phyloP scores from a whole-genome alignment of 2,329 filamentous ascomycete species.

The Alternaria burnsii region DNA sequence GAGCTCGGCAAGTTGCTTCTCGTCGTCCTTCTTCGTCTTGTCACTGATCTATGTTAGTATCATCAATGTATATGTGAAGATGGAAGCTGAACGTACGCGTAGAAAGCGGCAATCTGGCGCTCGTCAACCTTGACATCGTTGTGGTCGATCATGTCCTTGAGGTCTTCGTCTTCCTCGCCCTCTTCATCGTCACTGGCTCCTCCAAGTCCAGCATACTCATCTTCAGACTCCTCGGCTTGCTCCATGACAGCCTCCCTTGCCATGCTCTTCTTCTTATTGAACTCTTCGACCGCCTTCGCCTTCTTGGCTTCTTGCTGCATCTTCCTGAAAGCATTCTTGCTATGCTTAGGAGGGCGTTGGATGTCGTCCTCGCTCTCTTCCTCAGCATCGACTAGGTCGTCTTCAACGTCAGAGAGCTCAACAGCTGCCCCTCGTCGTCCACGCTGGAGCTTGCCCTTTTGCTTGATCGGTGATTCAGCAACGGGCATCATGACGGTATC shows the following conservation, averaged over 20 bases:
- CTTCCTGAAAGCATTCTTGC: conserved; percentile 69
- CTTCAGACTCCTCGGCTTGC: conserved; percentile 95
- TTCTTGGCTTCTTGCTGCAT: conserved; percentile 73
- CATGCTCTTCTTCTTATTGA: conserved; percentile 86
- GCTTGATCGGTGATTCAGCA: conserved; percentile 72
- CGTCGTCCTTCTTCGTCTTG: conserved; percentile 79
- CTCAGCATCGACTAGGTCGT: conserved; percentile 44
- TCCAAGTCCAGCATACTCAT: conserved; percentile 94
- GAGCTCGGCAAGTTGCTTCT: conserved; percentile 61
- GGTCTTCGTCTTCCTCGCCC: conserved; percentile 75
- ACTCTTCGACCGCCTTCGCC: conserved; percentile 61
- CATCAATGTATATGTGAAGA: conserved; percentile 16
- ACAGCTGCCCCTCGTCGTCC: conserved; percentile 51
- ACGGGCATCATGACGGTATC: conserved; percentile 70
- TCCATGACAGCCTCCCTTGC: conserved; percentile 87
- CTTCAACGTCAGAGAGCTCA: conserved; percentile 57
- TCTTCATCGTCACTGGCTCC: conserved; percentile 88
- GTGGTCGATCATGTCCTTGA: conserved; percentile 89
- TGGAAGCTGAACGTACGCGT: conserved; percentile 71
- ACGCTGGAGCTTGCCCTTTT: conserved; percentile 66
- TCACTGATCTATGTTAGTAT: conserved; percentile 63
- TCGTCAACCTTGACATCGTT: conserved; percentile 80
- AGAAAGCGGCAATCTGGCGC: conserved; percentile 82
- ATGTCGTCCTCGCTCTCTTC: conserved; percentile 38
- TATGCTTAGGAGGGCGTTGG: conserved; percentile 45